Conservation (phyloP, 1,139 yeast genomes). For the Protomyces pachydermus region DNA sequence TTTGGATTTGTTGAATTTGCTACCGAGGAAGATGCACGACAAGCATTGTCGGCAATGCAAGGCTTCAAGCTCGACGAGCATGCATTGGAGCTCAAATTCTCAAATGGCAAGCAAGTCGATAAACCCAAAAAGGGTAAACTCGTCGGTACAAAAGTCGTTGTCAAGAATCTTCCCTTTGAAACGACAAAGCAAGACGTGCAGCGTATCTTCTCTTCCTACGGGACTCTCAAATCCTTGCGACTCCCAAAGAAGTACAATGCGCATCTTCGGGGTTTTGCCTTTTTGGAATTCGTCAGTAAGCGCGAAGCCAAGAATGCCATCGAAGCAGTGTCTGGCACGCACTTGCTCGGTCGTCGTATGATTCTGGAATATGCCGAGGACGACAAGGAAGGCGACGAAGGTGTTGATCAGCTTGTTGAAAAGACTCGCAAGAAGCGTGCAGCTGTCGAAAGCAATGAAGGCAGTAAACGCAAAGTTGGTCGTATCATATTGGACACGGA, state of each 20-base stretch:
- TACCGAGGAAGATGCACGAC: conserved; percentile 68
- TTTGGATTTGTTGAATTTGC: conserved; percentile 92
- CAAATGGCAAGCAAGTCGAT: conserved; percentile 57
- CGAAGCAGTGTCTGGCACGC: conserved; percentile 91
- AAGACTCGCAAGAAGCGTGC: conserved; percentile 7
- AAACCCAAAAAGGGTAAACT: conserved; percentile 33
- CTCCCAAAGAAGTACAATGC: conserved; percentile 95
- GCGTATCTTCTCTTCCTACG: conserved; percentile 75
- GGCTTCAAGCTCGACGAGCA: conserved; percentile 85
- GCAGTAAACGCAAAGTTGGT: conserved; percentile 14
- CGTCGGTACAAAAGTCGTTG: conserved; percentile 64
- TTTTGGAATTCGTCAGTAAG: conserved; percentile 80
- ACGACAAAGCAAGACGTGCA: conserved; percentile 87
- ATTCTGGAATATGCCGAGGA: conserved; percentile 84
- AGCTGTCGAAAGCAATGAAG: conserved; percentile 10
- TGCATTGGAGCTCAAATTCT: conserved; percentile 76
- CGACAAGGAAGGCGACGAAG: conserved; percentile 13
- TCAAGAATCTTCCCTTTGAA: conserved; percentile 95
- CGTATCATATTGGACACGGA: conserved; percentile 14
- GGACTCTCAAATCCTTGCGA: conserved; percentile 88
- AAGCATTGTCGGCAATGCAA: conserved; percentile 69
- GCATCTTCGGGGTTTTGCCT: conserved; percentile 95
- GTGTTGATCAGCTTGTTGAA: conserved; percentile 12
- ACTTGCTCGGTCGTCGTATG: conserved; percentile 88
- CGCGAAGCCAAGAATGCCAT: conserved; percentile 96